These are phyloP conservation scores for Apiospora arundinis DNA, from an alignment of 2,329 filamentous ascomycete species.

Conservation along the genomic window DNA sequence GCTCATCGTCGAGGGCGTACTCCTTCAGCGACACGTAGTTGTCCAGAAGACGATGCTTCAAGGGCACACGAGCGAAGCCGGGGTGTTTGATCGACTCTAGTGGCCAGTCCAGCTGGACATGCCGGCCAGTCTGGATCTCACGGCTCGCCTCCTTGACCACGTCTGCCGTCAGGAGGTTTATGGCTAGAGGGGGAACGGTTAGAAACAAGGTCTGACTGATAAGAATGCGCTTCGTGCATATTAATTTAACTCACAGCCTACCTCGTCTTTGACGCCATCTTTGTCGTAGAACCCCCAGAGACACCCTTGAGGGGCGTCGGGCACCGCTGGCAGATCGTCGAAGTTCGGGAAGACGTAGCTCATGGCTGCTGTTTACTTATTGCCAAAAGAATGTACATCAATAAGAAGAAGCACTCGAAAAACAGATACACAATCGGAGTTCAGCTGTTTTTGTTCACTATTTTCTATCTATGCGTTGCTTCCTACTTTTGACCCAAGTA, in stretches of 20 bases:
- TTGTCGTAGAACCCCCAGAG: background rate
- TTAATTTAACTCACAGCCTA: background rate
- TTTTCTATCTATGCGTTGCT: background rate
- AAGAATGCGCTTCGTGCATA: background rate
- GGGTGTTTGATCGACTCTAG: slow-evolving; percentile 7
- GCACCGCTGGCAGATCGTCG: background rate
- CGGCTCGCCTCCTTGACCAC: background rate
- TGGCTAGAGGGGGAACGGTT: background rate
- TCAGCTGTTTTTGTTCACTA: background rate
- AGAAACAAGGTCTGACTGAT: background rate
- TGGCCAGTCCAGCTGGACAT: background rate
- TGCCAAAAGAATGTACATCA: background rate
- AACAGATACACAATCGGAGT: too few relatives aligned
- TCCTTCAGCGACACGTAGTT: background rate
- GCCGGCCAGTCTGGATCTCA: background rate
- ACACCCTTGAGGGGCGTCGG: background rate
- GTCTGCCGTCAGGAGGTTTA: background rate
- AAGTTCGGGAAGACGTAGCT: background rate
- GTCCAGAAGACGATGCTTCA: background rate
- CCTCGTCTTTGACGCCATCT: background rate
- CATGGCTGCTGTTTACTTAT: background rate
- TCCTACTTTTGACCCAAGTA: background rate
- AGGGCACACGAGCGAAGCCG: background rate
- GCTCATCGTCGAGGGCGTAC: background rate
- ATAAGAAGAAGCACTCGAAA: too few relatives aligned